phyloP scores from a whole-genome alignment of 108 stramenopile genomes.

The Fragilaria crotonensis region DNA sequence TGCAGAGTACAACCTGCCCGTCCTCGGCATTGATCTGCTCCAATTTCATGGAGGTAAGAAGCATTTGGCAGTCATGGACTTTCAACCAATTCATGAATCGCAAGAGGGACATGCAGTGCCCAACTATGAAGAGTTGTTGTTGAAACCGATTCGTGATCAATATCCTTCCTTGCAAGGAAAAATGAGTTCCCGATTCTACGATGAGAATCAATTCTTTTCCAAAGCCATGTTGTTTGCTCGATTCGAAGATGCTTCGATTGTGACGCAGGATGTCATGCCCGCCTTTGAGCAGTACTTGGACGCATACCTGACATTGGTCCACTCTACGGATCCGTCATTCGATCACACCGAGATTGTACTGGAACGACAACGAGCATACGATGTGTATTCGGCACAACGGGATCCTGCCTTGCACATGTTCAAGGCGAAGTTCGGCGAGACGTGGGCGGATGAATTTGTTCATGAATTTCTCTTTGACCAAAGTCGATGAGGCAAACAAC shows the following conservation, averaged over 20 bases:
- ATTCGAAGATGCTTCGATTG: constrained; percentile 72
- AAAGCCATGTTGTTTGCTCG: constrained; percentile 90
- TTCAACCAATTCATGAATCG: constrained; percentile 58
- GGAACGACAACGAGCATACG: constrained; percentile 33
- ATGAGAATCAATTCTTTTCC: constrained; percentile 91
- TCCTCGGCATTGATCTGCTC: constrained; percentile 82
- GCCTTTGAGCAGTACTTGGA: constrained; percentile 80
- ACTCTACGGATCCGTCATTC: background rate
- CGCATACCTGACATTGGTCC: constrained; percentile 38
- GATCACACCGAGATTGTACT: constrained; percentile 3
- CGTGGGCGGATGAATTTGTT: constrained; percentile 29
- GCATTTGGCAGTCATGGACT: constrained; percentile 76
- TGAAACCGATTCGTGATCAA: constrained; percentile 78
- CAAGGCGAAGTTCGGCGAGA: constrained; percentile 32
- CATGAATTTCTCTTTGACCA: constrained; percentile 30
- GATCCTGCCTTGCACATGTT: constrained; percentile 53
- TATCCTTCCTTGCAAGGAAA: constrained; percentile 80
- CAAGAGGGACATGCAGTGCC: constrained; percentile 16
- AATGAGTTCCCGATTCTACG: constrained; percentile 90
- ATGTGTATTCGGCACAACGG: constrained; percentile 38
- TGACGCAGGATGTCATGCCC: constrained; percentile 67
- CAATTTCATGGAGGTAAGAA: constrained; percentile 63
- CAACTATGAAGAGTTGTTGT: constrained; percentile 34
- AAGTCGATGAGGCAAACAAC: background rate
- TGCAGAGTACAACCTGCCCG: constrained; percentile 41